Evolutionary conservation across 305 asterid species (phyloP).

Genomic region (Fraxinus angustifolia): DNA sequence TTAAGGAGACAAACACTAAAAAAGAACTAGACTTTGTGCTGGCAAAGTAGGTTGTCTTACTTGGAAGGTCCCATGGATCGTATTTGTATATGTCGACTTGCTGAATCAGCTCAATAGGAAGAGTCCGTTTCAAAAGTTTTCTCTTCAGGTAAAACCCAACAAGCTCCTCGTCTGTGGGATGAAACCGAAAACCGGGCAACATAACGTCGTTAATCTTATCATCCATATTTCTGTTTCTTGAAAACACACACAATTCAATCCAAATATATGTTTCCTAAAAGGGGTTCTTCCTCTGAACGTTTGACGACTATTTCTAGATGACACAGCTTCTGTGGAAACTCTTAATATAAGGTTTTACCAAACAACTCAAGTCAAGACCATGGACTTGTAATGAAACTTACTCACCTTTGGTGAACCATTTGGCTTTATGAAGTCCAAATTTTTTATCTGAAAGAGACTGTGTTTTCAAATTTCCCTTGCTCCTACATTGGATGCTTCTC

Average conservation of each 20-base stretch:
- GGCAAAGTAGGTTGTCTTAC: conserved; percentile 34
- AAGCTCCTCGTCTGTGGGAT: conserved; percentile 83
- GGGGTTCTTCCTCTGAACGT: neutral
- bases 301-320: neutral
- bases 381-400: conserved; percentile 31
- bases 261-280: neutral
- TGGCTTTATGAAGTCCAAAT: conserved; percentile 37
- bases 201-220: conserved; percentile 59
- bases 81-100: conserved; percentile 77
- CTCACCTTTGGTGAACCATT: conserved; percentile 17
- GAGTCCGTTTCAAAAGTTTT: conserved; percentile 55
- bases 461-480: conserved; percentile 33
- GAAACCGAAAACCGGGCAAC: conserved; percentile 84
- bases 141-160: conserved; percentile 65
- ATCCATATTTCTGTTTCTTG: conserved; percentile 31
- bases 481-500: conserved; percentile 26
- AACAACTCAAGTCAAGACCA: conserved; percentile 36
- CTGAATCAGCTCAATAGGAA: conserved; percentile 69
- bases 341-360: conserved; percentile 5
- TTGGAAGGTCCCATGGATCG: conserved; percentile 92
- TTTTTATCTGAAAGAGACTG: conserved; percentile 50
- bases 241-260: neutral
- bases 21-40: neutral
- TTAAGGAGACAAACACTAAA: neutral
- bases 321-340: neutral